These are phyloP conservation scores for Saturnispora ahearnii DNA, from an alignment of 805 yeast genomes.

Conservation along the genomic window DNA sequence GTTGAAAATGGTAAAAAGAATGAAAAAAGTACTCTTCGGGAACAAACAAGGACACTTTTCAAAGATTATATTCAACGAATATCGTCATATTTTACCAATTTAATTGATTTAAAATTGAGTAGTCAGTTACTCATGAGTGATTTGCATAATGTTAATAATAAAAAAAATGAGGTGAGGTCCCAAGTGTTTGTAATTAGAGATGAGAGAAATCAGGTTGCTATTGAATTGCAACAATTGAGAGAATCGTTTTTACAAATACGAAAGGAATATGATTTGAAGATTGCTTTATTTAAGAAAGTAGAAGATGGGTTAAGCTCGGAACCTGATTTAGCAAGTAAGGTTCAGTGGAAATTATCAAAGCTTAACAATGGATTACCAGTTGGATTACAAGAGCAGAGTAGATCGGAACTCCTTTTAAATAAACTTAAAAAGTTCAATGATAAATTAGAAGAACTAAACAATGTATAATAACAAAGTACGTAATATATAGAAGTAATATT, in stretches of 20 bases:
- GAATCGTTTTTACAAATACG: slow-evolving; percentile 10
- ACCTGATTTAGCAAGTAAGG: slow-evolving; percentile 2
- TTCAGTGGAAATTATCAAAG: slow-evolving; percentile 15
- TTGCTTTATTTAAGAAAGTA: not conserved
- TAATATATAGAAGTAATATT: not conserved
- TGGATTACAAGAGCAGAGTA: slow-evolving; percentile 5
- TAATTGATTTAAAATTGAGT: slow-evolving; percentile 30
- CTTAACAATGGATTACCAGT: slow-evolving; percentile 9
- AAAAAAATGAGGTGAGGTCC: slow-evolving; percentile 25
- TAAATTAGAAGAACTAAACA: slow-evolving; percentile 14
- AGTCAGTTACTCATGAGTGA: slow-evolving; percentile 28
- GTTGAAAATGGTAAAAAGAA: not conserved
- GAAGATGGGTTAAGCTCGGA: slow-evolving; percentile 2
- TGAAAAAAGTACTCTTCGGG: not conserved
- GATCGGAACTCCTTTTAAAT: slow-evolving; percentile 20
- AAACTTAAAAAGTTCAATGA: slow-evolving; percentile 24
- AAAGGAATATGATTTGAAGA: slow-evolving; percentile 12
- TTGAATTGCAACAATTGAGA: slow-evolving; percentile 18
- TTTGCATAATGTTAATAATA: slow-evolving; percentile 21
- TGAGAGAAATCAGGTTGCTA: slow-evolving; percentile 19
- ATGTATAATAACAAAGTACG: not conserved
- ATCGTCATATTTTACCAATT: slow-evolving; percentile 23
- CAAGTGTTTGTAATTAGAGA: slow-evolving; percentile 24
- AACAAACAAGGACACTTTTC: slow-evolving; percentile 9
- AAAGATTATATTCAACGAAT: slow-evolving; percentile 19